phyloP scores from a whole-genome alignment of 306 rosid genomes.

The Vigna angularis region DNA sequence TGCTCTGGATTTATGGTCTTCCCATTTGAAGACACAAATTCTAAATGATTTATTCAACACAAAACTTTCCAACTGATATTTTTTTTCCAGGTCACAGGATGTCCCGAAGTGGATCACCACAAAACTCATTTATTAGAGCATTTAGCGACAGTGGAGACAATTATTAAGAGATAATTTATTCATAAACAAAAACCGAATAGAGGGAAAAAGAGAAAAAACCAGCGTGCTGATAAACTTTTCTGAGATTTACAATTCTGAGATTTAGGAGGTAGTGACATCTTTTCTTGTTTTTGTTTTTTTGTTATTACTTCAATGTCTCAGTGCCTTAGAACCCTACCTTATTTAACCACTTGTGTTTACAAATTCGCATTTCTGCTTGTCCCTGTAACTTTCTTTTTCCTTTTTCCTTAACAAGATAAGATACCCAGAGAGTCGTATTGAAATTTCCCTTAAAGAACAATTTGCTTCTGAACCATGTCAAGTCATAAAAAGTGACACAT shows the following conservation, averaged over 20 bases:
- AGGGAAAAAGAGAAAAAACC: conserved; percentile 12
- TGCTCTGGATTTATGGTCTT: conserved; percentile 45
- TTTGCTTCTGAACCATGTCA: neutral
- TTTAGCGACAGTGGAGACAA: conserved; percentile 3
- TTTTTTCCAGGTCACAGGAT: conserved; percentile 23
- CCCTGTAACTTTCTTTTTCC: neutral
- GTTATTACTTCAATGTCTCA: neutral
- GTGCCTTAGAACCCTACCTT: neutral
- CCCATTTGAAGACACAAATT: conserved; percentile 48
- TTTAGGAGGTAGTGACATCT: neutral
- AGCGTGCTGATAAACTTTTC: neutral
- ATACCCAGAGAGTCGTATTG: neutral
- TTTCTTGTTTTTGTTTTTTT: neutral
- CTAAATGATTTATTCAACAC: conserved; percentile 42
- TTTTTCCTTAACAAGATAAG: neutral
- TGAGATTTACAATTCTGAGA: neutral
- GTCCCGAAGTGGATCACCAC: conserved; percentile 38
- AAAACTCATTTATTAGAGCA: conserved; percentile 13
- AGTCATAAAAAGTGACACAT: neutral
- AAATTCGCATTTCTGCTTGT: neutral
- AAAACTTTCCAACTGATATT: conserved; percentile 22
- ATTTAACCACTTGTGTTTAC: neutral
- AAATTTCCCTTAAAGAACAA: neutral
- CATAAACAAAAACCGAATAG: conserved; percentile 40
- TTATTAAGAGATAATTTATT: conserved; percentile 20